Percentiles rank a stretch among this genome's conserved stretches.
Evolutionary conservation across 176 grass and related monocot species (phyloP).

Genomic region (Phyllostachys edulis): DNA sequence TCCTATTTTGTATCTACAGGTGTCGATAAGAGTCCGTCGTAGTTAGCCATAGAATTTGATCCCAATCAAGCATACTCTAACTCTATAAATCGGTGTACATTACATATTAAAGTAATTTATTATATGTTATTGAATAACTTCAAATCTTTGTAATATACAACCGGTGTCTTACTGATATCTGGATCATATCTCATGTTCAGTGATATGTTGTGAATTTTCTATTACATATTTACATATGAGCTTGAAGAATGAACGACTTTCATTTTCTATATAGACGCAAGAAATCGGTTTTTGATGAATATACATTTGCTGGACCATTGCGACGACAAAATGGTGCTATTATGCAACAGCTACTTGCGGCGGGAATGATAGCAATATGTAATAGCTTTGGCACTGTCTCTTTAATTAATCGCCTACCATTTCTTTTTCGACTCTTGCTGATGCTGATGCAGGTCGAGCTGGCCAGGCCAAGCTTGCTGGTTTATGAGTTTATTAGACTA

Average conservation of each 20-base stretch:
- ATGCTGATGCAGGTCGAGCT: slow-evolving; percentile 40
- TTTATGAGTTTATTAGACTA: slow-evolving; percentile 24
- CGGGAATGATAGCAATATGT: not conserved
- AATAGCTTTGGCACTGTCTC: slow-evolving; percentile 27
- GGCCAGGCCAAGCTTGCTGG: not conserved
- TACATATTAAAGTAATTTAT: not conserved
- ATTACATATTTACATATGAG: not conserved
- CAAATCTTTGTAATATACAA: too few species aligned
- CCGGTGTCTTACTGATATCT: too few species aligned
- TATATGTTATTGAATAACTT: too few species aligned
- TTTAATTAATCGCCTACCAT: not conserved
- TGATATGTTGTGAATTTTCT: too few species aligned
- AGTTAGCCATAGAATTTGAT: not conserved
- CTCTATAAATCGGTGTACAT: not conserved
- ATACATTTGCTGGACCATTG: not conserved
- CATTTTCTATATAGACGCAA: not conserved
- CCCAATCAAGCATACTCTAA: not conserved
- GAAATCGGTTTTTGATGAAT: not conserved
- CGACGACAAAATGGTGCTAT: not conserved
- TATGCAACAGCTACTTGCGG: not conserved
- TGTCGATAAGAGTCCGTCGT: not conserved
- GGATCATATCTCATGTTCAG: too few species aligned
- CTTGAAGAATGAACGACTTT: not conserved
- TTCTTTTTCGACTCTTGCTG: slow-evolving; percentile 22
- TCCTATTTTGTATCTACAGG: not conserved